Percentiles rank a stretch among this genome's conserved stretches.
Evolutionary conservation across 306 rosid genomes (phyloP).

Genomic region (Ammopiptanthus mongolicus): DNA sequence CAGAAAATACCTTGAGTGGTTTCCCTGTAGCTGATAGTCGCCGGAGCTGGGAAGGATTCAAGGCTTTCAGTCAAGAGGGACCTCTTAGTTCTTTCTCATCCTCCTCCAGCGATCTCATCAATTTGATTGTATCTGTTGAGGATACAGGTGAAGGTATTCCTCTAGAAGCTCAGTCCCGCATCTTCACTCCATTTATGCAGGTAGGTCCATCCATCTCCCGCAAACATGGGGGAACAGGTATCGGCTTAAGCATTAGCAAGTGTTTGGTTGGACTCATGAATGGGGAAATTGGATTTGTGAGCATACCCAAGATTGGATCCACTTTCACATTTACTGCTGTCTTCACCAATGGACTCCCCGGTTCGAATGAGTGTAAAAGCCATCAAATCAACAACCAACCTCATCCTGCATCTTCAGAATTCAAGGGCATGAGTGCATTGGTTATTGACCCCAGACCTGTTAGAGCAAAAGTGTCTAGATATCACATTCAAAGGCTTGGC

Average conservation of each 20-base stretch:
- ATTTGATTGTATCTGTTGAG: slow-evolving; percentile 65
- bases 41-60: slow-evolving; percentile 58
- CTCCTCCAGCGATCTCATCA: slow-evolving; percentile 38
- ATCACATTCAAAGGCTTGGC: slow-evolving; percentile 71
- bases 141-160: slow-evolving; percentile 80
- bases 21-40: slow-evolving; percentile 50
- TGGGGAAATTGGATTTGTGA: slow-evolving; percentile 61
- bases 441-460: slow-evolving; percentile 57
- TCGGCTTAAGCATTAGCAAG: slow-evolving; percentile 71
- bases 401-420: slow-evolving; percentile 41
- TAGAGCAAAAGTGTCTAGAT: slow-evolving; percentile 56
- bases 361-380: slow-evolving; percentile 32
- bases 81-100: slow-evolving; percentile 26
- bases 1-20: slow-evolving; percentile 66
- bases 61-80: slow-evolving; percentile 39
- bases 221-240: slow-evolving; percentile 69
- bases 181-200: slow-evolving; percentile 82
- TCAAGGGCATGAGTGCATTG: slow-evolving; percentile 59
- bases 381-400: slow-evolving; percentile 46
- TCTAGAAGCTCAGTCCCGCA: slow-evolving; percentile 47
- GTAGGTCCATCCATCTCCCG: slow-evolving; percentile 71
- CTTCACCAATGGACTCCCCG: slow-evolving; percentile 35
- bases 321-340: slow-evolving; percentile 72
- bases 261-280: slow-evolving; percentile 65
- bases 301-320: slow-evolving; percentile 65